Evolutionary conservation across 2,329 filamentous ascomycete genomes (phyloP).

Genomic region (Tolypocladium tropicale): DNA sequence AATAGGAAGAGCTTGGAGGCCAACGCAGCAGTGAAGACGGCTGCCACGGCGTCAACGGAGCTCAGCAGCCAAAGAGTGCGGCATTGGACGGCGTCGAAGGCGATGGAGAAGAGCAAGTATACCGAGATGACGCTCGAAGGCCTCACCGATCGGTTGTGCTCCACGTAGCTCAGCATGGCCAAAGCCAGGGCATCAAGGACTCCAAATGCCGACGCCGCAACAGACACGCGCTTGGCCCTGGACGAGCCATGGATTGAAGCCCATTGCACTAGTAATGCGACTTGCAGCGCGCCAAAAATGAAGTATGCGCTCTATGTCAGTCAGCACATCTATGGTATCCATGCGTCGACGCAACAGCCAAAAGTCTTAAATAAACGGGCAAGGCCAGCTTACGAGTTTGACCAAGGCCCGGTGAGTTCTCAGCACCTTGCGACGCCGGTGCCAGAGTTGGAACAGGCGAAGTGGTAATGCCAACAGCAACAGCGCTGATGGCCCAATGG

Average conservation of each 20-base stretch:
- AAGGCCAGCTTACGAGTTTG: background rate
- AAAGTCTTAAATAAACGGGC: too few species aligned
- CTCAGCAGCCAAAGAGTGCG: background rate
- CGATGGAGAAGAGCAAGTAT: background rate
- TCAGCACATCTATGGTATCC: background rate
- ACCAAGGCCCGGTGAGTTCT: background rate
- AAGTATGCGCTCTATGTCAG: background rate
- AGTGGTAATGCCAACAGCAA: background rate
- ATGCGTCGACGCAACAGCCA: too few species aligned
- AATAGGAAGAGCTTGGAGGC: background rate
- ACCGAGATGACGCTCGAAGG: background rate
- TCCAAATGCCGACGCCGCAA: background rate
- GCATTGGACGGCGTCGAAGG: background rate
- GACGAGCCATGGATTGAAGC: background rate
- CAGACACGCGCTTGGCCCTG: background rate
- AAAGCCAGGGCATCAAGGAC: background rate
- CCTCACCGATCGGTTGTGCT: background rate
- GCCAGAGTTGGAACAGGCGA: background rate
- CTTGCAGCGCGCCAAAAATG: background rate
- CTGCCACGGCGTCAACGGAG: background rate
- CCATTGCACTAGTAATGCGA: background rate
- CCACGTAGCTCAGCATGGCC: background rate
- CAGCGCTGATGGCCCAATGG: background rate
- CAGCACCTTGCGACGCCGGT: background rate
- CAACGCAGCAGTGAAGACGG: background rate